Evolutionary conservation across 2,329 filamentous ascomycete genomes (phyloP).

Genomic region (Fusarium lateritium): DNA sequence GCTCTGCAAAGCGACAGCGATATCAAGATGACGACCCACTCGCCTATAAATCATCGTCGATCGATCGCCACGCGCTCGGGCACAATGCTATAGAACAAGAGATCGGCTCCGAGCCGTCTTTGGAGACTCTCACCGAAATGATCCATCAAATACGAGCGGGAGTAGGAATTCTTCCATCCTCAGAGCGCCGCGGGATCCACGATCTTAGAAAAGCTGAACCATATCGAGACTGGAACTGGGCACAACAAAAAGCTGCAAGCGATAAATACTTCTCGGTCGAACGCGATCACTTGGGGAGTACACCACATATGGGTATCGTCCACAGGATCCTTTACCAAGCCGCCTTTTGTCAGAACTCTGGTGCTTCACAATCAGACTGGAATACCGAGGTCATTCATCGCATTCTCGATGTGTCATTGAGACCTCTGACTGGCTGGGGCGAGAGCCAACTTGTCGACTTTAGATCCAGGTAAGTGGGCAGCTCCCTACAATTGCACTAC

Average conservation of each 20-base stretch:
- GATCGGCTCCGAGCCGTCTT: background rate
- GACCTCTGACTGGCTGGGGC: background rate
- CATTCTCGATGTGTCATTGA: conserved; percentile 16
- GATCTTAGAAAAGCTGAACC: background rate
- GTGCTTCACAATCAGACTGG: background rate
- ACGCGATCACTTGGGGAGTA: conserved; percentile 5
- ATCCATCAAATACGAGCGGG: conserved; percentile 11
- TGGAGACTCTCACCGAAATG: conserved; percentile 8
- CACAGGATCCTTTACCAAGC: conserved; percentile 7
- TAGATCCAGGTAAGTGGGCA: conserved; percentile 3
- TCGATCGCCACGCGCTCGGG: no score
- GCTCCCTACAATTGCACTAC: background rate
- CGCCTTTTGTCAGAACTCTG: background rate
- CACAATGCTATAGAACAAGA: no score
- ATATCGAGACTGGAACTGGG: conserved; percentile 13
- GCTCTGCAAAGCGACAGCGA: background rate
- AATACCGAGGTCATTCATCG: conserved; percentile 13
- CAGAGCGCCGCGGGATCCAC: background rate
- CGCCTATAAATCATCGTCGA: no score
- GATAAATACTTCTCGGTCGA: conserved; percentile 10
- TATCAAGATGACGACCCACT: background rate
- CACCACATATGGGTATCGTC: background rate
- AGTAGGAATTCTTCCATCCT: conserved; percentile 8
- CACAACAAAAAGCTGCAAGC: background rate
- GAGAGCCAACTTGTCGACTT: background rate